Evolutionary conservation across 2,329 filamentous ascomycete genomes (phyloP).

Genomic region (Aspergillus clavatus): DNA sequence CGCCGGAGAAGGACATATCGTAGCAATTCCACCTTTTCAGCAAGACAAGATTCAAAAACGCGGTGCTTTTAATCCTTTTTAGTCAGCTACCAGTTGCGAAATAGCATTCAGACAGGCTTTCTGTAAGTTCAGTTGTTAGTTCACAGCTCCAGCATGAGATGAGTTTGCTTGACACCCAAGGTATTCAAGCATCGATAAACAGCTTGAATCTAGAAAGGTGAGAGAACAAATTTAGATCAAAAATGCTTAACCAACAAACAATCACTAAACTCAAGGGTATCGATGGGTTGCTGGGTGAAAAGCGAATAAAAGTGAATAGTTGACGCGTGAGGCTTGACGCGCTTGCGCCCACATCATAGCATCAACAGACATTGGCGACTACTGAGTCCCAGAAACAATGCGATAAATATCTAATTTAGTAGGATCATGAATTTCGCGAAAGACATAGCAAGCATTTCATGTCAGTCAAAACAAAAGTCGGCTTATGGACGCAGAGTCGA

Average conservation of each 20-base stretch:
- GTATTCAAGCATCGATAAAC: not conserved
- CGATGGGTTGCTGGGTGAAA: not conserved
- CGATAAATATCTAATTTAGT: slow-evolving; percentile 10
- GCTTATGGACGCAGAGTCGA: not conserved
- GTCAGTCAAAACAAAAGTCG: not conserved
- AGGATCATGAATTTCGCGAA: slow-evolving; percentile 7
- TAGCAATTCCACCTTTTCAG: not conserved
- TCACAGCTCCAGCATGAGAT: slow-evolving; percentile 4
- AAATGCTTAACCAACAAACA: not conserved
- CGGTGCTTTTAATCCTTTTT: not conserved
- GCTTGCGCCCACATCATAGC: not conserved
- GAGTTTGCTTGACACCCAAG: not conserved
- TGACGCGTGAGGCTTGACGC: not conserved
- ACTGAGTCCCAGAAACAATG: not conserved
- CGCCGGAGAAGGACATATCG: not conserved
- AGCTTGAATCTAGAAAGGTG: not conserved
- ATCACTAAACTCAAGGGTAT: not conserved
- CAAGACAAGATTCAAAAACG: not conserved
- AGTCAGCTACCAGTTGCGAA: not conserved
- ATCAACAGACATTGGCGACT: not conserved
- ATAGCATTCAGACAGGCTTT: not conserved
- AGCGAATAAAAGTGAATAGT: not conserved
- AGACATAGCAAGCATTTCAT: not conserved
- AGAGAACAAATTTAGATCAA: not conserved
- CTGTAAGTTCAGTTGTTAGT: not conserved